Percentiles rank a stretch among this genome's conserved stretches.
Evolutionary conservation across 306 rosid genomes (phyloP).

Genomic region (Arachis hypogaea): DNA sequence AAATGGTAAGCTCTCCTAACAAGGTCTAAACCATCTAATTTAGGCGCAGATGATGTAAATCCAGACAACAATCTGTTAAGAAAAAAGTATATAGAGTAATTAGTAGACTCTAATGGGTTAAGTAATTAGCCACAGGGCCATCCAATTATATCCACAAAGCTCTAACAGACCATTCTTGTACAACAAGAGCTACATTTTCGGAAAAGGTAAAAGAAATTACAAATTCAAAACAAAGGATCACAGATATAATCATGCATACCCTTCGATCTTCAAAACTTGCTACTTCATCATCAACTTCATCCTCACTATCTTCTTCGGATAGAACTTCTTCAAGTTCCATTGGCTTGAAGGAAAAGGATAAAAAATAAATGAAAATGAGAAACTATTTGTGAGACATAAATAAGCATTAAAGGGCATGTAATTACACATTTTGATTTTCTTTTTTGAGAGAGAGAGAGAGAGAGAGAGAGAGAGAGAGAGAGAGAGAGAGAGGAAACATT

Average conservation of each 20-base stretch:
- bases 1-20: slow-evolving; percentile 11
- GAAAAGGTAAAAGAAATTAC: no score
- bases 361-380: slow-evolving; percentile 21
- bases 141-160: slow-evolving; percentile 8
- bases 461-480: no score
- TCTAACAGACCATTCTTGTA: slow-evolving; percentile 16
- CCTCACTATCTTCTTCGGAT: slow-evolving; percentile 77
- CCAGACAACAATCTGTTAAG: background rate
- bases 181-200: no score
- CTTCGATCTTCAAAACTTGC: slow-evolving; percentile 67
- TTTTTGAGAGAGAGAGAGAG: no score
- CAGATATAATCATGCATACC: slow-evolving; percentile 50
- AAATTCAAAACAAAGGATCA: background rate
- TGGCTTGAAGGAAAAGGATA: slow-evolving; percentile 60
- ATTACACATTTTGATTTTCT: background rate
- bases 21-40: slow-evolving; percentile 21
- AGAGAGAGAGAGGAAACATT: no score
- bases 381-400: background rate
- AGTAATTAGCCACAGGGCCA: slow-evolving; percentile 4
- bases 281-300: slow-evolving; percentile 81
- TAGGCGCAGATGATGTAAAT: background rate
- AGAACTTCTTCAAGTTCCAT: slow-evolving; percentile 73
- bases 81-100: slow-evolving; percentile 3
- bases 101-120: background rate
- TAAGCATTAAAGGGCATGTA: background rate